Conservation (phyloP, 2,329 filamentous ascomycete species). For the Sporothrix luriei region DNA sequence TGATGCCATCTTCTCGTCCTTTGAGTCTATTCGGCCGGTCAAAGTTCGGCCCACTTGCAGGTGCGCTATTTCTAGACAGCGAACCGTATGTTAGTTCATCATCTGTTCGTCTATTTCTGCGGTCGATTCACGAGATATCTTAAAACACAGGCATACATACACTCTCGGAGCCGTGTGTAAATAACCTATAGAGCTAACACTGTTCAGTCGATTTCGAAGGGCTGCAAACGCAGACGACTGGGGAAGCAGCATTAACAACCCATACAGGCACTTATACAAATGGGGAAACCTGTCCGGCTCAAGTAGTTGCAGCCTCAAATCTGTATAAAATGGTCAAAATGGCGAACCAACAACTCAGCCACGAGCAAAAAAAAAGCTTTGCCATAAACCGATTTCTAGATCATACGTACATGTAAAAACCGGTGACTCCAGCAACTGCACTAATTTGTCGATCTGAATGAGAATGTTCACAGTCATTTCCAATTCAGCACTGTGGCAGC, state of each 20-base stretch:
- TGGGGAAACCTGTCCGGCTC: constrained; percentile 95
- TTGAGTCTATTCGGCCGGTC: constrained; percentile 78
- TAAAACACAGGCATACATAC: constrained; percentile 55
- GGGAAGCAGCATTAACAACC: constrained; percentile 94
- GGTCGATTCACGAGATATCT: background rate
- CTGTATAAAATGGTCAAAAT: constrained; percentile 49
- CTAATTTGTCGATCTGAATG: constrained; percentile 97
- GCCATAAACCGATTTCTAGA: constrained; percentile 29
- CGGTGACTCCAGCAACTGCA: constrained; percentile 93
- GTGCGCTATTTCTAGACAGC: constrained; percentile 49
- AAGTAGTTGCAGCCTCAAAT: constrained; percentile 88
- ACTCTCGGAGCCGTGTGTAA: constrained; percentile 77
- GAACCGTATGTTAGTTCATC: background rate
- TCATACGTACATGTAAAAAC: constrained; percentile 83
- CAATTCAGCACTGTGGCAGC: constrained; percentile 71
- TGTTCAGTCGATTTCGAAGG: constrained; percentile 93
- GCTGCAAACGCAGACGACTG: constrained; percentile 97
- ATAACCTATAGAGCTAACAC: constrained; percentile 95
- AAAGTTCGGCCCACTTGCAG: constrained; percentile 59
- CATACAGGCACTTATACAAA: constrained; percentile 96
- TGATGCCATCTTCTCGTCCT: constrained; percentile 76
- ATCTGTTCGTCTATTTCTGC: no score
- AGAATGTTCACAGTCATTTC: constrained; percentile 99
- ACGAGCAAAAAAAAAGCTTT: background rate
- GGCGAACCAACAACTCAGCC: background rate